These are phyloP conservation scores for Ophiocordyceps camponoti-saundersi DNA, from an alignment of 2,329 filamentous ascomycete species.

Conservation along the genomic window DNA sequence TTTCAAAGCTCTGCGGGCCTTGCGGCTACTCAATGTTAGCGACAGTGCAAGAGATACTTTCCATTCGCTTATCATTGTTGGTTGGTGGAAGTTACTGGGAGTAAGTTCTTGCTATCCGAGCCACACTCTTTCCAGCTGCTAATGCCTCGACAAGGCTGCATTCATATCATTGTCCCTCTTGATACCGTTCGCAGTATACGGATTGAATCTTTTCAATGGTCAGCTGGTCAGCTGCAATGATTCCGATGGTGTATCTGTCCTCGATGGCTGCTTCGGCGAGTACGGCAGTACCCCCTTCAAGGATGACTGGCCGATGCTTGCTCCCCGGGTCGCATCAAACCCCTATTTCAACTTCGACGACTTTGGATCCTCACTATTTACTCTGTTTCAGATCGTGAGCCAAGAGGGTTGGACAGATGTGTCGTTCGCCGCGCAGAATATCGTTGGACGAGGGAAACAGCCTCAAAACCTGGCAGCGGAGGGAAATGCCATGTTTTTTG, in stretches of 20 bases:
- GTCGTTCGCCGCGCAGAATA: constrained; percentile 68
- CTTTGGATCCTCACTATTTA: constrained; percentile 85
- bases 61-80: constrained; percentile 86
- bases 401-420: constrained; percentile 97
- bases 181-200: constrained; percentile 94
- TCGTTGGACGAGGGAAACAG: constrained; percentile 61
- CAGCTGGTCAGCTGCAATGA: constrained; percentile 63
- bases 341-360: constrained; percentile 85
- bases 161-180: constrained; percentile 89
- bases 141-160: constrained; percentile 38
- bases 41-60: constrained; percentile 93
- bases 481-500: constrained; percentile 85
- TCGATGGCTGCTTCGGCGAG: constrained; percentile 71
- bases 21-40: constrained; percentile 85
- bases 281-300: constrained; percentile 60
- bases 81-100: constrained; percentile 85
- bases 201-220: constrained; percentile 81
- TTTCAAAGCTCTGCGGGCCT: constrained; percentile 87
- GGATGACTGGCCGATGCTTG: constrained; percentile 58
- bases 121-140: background rate
- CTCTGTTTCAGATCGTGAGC: constrained; percentile 95
- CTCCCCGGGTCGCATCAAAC: constrained; percentile 67
- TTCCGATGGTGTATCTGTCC: constrained; percentile 35
- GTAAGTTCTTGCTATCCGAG: constrained; percentile 23
- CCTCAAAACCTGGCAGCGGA: constrained; percentile 52